Conservation (phyloP, 495 filamentous ascomycete genomes). For the Daldinia bambusicola region DNA sequence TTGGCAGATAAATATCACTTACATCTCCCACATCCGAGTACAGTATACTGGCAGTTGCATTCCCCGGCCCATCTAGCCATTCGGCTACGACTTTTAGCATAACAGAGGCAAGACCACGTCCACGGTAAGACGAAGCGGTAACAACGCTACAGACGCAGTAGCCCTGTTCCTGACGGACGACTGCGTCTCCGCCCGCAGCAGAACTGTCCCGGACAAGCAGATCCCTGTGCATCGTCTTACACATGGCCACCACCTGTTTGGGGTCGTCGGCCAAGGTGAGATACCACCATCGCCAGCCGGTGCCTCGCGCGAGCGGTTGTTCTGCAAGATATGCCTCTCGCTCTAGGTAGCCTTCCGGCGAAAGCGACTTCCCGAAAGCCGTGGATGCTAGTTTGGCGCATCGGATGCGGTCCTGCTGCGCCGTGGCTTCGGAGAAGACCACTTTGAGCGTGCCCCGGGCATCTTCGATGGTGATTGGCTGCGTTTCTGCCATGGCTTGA, state of each 20-base stretch:
- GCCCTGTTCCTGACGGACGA: constrained; percentile 25
- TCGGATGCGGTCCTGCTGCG: constrained; percentile 7
- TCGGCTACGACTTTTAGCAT: constrained; percentile 37
- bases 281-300: constrained; percentile 36
- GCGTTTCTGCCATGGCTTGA: constrained; percentile 2
- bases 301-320: constrained; percentile 15
- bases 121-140: constrained; percentile 32
- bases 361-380: constrained; percentile 33
- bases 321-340: constrained; percentile 20
- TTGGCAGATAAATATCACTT: background rate
- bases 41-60: constrained; percentile 39
- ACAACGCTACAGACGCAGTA: constrained; percentile 42
- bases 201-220: constrained; percentile 23
- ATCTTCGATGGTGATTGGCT: constrained; percentile 26
- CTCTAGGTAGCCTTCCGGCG: constrained; percentile 9
- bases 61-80: constrained; percentile 41
- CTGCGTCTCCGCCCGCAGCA: background rate
- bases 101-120: constrained; percentile 37
- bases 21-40: constrained; percentile 45
- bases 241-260: constrained; percentile 27
- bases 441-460: constrained; percentile 1
- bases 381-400: constrained; percentile 31
- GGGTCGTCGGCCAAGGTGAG: constrained; percentile 25
- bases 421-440: constrained; percentile 36
- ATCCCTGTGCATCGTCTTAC: constrained; percentile 40